These are phyloP conservation scores for Emiliania huxleyi DNA, from an alignment of 78 protist species.

Conservation along the genomic window DNA sequence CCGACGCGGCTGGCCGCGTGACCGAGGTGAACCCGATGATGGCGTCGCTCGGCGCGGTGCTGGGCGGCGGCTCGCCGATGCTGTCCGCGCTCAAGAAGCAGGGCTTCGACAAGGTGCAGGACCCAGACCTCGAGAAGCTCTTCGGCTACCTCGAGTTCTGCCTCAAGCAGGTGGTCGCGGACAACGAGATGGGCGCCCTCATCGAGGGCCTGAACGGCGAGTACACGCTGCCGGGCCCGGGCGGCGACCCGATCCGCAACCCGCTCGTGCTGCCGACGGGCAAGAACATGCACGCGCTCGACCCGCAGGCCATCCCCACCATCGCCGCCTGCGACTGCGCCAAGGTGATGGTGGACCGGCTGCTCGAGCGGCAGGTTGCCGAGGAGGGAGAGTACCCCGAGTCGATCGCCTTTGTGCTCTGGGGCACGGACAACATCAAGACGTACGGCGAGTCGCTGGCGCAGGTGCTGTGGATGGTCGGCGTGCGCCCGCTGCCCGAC, in stretches of 20 bases:
- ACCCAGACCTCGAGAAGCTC: not conserved
- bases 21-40: not conserved
- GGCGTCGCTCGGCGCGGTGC: not conserved
- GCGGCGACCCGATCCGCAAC: constrained; percentile 64
- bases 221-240: constrained; percentile 55
- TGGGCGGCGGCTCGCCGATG: constrained; percentile 14
- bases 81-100: not conserved
- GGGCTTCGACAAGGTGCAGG: constrained; percentile 15
- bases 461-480: constrained; percentile 51
- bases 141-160: constrained; percentile 51
- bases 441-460: constrained; percentile 59
- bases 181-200: constrained; percentile 57
- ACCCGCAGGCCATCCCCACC: constrained; percentile 67
- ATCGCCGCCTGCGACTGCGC: constrained; percentile 54
- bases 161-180: constrained; percentile 60
- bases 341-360: constrained; percentile 53
- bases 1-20: constrained; percentile 31
- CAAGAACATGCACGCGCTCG: constrained; percentile 66
- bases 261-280: constrained; percentile 56
- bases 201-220: constrained; percentile 36
- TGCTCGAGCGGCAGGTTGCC: constrained; percentile 38
- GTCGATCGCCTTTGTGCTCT: constrained; percentile 47
- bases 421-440: constrained; percentile 66
- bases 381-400: constrained; percentile 56
- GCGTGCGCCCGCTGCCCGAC: constrained; percentile 50